phyloP scores from a whole-genome alignment of 129 eudicot genomes.

The Pittosporum tobira region DNA sequence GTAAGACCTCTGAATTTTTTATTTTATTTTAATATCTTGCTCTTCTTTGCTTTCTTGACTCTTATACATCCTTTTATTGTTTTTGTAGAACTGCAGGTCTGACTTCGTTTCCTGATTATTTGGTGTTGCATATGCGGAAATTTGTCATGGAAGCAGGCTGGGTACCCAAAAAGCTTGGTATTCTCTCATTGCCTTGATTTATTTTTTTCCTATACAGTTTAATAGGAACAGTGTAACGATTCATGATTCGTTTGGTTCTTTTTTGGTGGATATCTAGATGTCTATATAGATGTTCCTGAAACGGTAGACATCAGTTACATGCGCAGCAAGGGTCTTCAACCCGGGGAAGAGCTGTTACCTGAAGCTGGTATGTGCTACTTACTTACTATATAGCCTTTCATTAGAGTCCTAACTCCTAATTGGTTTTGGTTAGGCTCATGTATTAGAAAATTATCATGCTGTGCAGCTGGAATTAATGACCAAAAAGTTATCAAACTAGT shows the following conservation, averaged over 20 bases:
- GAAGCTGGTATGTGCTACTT: slow-evolving; percentile 52
- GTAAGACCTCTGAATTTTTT: slow-evolving; percentile 29
- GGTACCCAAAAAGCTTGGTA: slow-evolving; percentile 99
- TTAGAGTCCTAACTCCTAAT: too few species aligned
- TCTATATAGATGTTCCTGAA: slow-evolving; percentile 86
- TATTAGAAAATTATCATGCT: too few species aligned
- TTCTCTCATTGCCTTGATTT: slow-evolving; percentile 3
- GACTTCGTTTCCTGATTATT: slow-evolving; percentile 90
- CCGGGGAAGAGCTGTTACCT: slow-evolving; percentile 82
- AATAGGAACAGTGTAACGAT: neutral
- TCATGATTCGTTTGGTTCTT: slow-evolving; percentile 4
- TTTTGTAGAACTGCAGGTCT: slow-evolving; percentile 68
- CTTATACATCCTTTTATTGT: neutral
- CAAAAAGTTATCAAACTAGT: too few species aligned
- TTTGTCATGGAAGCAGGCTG: slow-evolving; percentile 96
- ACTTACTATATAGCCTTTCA: neutral
- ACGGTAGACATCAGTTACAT: slow-evolving; percentile 67
- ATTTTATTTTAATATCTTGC: neutral
- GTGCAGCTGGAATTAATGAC: too few species aligned
- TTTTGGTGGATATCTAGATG: slow-evolving; percentile 42
- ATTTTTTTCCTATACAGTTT: neutral
- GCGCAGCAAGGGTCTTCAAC: slow-evolving; percentile 96
- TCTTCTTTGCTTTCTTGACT: neutral
- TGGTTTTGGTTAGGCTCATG: too few species aligned
- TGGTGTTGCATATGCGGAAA: slow-evolving; percentile 96